These are phyloP conservation scores for Rhizopogon rudus DNA, from an alignment of 768 basidiomycete species.

Conservation along the genomic window DNA sequence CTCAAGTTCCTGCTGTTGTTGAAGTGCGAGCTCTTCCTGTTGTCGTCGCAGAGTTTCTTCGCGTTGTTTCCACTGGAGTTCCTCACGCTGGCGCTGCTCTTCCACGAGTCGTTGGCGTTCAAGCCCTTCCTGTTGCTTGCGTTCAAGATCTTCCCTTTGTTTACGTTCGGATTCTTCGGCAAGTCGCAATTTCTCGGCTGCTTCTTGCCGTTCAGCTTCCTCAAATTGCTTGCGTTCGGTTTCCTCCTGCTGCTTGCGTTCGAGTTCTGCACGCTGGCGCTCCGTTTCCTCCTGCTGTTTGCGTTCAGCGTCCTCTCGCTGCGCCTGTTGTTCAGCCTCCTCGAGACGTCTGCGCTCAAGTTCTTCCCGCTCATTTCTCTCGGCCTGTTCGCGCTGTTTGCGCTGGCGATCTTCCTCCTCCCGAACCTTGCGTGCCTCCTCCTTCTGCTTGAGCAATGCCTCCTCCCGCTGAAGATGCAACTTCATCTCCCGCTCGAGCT, in stretches of 20 bases:
- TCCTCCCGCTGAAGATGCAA: constrained; percentile 4
- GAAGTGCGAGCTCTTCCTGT: background rate
- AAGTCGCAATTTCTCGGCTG: constrained; percentile 3
- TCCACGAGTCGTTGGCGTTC: background rate
- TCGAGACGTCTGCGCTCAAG: constrained; percentile 4
- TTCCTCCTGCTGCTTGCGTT: constrained; percentile 4
- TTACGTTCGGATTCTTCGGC: background rate
- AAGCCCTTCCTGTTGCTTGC: background rate
- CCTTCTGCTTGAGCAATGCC: constrained; percentile 3
- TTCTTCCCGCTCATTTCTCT: constrained; percentile 7
- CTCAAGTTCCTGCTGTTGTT: background rate
- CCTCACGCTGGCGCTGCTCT: background rate
- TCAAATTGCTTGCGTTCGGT: constrained; percentile 7
- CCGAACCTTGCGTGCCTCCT: constrained; percentile 2
- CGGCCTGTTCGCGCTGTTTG: background rate
- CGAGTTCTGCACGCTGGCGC: constrained; percentile 18
- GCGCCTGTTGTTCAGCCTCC: background rate
- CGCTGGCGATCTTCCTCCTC: background rate
- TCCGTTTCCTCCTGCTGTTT: constrained; percentile 9
- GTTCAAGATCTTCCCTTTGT: background rate
- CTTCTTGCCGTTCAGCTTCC: constrained; percentile 4
- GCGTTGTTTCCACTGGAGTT: constrained; percentile 1
- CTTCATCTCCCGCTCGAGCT: constrained; percentile 36
- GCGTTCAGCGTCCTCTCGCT: constrained; percentile 2
- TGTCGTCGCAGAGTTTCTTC: background rate